These are phyloP conservation scores for Ramularia collo-cygni DNA, from an alignment of 2,329 filamentous ascomycete species.

Conservation along the genomic window DNA sequence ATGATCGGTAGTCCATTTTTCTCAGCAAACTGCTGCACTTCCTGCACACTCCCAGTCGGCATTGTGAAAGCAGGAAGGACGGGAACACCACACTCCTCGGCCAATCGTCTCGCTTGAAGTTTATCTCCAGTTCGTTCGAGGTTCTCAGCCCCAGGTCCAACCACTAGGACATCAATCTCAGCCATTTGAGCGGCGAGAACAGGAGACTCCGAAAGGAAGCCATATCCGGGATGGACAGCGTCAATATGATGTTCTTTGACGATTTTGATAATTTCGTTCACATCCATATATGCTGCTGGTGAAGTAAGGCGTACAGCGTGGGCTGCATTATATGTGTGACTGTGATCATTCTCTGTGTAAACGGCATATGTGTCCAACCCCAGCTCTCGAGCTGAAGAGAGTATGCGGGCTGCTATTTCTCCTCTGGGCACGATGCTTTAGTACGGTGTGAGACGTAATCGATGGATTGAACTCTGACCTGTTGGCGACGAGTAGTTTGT, in stretches of 20 bases:
- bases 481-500: constrained; percentile 26
- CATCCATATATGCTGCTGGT: constrained; percentile 48
- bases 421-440: constrained; percentile 41
- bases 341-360: constrained; percentile 49
- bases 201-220: constrained; percentile 54
- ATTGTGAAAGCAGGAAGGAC: constrained; percentile 43
- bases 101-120: constrained; percentile 46
- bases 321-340: constrained; percentile 47
- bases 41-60: constrained; percentile 38
- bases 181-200: constrained; percentile 45
- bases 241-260: constrained; percentile 47
- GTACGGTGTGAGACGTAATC: no score
- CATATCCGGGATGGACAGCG: constrained; percentile 54
- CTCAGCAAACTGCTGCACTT: constrained; percentile 53
- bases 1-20: constrained; percentile 49
- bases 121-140: constrained; percentile 52
- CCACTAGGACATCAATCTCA: constrained; percentile 42
- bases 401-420: constrained; percentile 57
- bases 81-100: constrained; percentile 46
- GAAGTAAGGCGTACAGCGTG: constrained; percentile 47
- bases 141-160: constrained; percentile 53
- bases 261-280: constrained; percentile 42
- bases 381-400: constrained; percentile 54
- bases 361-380: constrained; percentile 50
- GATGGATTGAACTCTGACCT: constrained; percentile 21